Evolutionary conservation across 2,329 filamentous ascomycete species (phyloP).

Genomic region (Colletotrichum sp.): DNA sequence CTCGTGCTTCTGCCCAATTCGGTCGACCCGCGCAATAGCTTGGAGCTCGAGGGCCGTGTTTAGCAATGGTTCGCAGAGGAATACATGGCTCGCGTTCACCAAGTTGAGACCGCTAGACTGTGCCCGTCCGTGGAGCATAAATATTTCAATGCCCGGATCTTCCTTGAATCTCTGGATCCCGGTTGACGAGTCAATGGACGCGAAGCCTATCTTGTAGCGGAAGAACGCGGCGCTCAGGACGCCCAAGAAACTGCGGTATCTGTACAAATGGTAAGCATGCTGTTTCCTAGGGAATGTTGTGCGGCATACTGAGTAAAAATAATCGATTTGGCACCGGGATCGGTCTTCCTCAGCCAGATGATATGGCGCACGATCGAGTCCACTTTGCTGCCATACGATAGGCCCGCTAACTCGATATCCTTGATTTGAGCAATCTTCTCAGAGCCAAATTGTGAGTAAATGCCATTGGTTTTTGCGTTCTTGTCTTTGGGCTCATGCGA

Average conservation of each 20-base stretch:
- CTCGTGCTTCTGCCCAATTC: slow-evolving; percentile 86
- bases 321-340: slow-evolving; percentile 88
- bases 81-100: slow-evolving; percentile 91
- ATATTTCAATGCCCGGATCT: slow-evolving; percentile 77
- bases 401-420: slow-evolving; percentile 73
- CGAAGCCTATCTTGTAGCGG: slow-evolving; percentile 74
- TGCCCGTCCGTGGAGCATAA: slow-evolving; percentile 87
- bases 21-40: slow-evolving; percentile 91
- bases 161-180: slow-evolving; percentile 80
- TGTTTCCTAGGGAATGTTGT: neutral
- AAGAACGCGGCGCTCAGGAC: slow-evolving; percentile 75
- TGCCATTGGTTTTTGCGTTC: slow-evolving; percentile 46
- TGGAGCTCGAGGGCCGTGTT: slow-evolving; percentile 95
- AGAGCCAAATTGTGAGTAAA: slow-evolving; percentile 80
- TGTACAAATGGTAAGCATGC: slow-evolving; percentile 22
- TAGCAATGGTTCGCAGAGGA: slow-evolving; percentile 91
- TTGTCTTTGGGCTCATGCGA: neutral
- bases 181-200: slow-evolving; percentile 69
- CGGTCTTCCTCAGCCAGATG: slow-evolving; percentile 81
- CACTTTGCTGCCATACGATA: slow-evolving; percentile 88
- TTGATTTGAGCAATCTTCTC: slow-evolving; percentile 81
- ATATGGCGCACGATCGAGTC: slow-evolving; percentile 84
- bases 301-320: slow-evolving; percentile 79
- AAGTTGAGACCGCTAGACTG: slow-evolving; percentile 90
- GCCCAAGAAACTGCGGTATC: slow-evolving; percentile 77